These are phyloP conservation scores for Diddensiella santjacobensis DNA, from an alignment of 805 yeast species.

Conservation along the genomic window DNA sequence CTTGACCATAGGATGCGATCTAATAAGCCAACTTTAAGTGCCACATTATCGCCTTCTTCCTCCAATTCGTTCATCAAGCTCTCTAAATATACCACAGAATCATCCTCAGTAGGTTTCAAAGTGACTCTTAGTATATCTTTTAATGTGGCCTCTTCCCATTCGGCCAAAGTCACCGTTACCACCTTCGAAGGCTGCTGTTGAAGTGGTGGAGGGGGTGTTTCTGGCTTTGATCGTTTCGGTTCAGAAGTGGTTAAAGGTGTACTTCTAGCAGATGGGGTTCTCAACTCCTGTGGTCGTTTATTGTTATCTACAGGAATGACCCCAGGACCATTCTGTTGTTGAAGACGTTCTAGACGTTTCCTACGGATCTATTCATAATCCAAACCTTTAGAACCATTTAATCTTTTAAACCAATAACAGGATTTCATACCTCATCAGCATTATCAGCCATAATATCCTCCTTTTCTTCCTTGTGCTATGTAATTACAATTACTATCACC, in stretches of 20 bases:
- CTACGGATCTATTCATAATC: constrained; percentile 27
- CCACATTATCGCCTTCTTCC: constrained; percentile 12
- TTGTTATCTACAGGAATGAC: neutral
- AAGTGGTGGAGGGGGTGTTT: neutral
- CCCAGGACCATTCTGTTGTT: constrained; percentile 6
- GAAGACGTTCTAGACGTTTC: constrained; percentile 20
- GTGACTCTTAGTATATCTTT: constrained; percentile 19
- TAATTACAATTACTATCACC: no score
- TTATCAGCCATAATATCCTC: neutral
- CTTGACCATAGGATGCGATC: constrained; percentile 23
- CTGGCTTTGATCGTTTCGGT: neutral
- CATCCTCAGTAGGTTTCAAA: constrained; percentile 7
- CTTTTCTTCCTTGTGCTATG: no score
- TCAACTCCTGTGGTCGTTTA: neutral
- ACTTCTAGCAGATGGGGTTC: neutral
- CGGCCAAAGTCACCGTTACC: constrained; percentile 8
- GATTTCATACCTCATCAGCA: constrained; percentile 3
- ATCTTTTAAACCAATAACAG: neutral
- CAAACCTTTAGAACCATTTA: neutral
- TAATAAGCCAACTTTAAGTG: constrained; percentile 8
- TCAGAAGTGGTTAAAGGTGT: neutral
- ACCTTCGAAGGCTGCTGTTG: constrained; percentile 3
- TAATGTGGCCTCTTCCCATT: constrained; percentile 19
- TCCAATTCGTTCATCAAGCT: constrained; percentile 15
- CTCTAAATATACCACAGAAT: constrained; percentile 8